Base-by-base conservation (phyloP, 108 stramenopile genomes). In the Skeletonema costatum region DNA sequence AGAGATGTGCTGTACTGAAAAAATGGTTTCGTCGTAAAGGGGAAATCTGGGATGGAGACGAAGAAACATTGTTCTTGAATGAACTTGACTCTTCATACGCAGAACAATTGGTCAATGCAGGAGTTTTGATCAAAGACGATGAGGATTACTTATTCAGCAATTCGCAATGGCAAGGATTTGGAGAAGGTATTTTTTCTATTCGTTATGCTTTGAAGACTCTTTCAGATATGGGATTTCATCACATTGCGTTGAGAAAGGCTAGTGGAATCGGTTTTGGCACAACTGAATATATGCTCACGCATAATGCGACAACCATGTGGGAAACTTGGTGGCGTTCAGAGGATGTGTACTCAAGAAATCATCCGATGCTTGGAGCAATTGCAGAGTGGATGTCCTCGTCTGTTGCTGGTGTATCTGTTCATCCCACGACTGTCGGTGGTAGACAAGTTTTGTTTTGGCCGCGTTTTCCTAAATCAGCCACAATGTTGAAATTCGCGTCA, bases 301-400 rank as follows among this genome's bases (percentile, higher is more conserved):
- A 83, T 58, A 87, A 87, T 67, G 83, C 80, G 42, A 87, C 83
- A 59, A 87, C 83, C 12, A 60, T 87, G 70, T 87, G 86, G 86
- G 83, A 87, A 64, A 70, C 70, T 33, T 84, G 77, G 63, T 81
- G 70, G 70, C 67, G 75, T 29, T 84, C 83, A 33, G 80, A 87
- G 36, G 71, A 73, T 50, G n/a, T 69, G 1, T 84, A 78, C 51
- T 71, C 68, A n/a, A 68, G 76, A 38, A 87, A 87, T 60, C 86
- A 87, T 46, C 83, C 86, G 0, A 87, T 87, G 86, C 65, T 87
- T 29, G 80, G 86, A 32, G 83, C 75, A 38, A 14, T 82, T 4
- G 85, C 78, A 33, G 82, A 75, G 16, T 86, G 85, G 85, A 78
- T 83, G 77, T 32, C 74, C 14, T 36, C 78, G 16, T 70, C 74